phyloP scores from a whole-genome alignment of 805 yeast species.

The Wickerhamomyces ciferrii region DNA sequence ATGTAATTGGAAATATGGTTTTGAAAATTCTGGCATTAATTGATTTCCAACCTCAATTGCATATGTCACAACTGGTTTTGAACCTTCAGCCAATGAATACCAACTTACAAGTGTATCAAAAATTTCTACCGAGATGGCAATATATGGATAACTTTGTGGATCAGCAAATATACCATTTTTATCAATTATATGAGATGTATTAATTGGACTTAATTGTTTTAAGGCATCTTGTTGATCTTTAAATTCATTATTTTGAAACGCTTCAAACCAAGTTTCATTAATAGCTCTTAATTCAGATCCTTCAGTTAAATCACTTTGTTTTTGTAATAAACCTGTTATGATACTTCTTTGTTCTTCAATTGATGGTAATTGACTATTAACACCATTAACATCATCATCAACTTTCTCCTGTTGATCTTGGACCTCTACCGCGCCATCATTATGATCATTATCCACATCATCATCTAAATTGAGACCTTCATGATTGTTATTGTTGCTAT shows the following conservation, averaged over 20 bases:
- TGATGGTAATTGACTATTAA: not conserved
- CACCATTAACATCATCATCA: not conserved
- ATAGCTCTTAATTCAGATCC: slow-evolving; percentile 13
- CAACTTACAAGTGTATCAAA: slow-evolving; percentile 41
- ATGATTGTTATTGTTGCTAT: not conserved
- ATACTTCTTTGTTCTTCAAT: slow-evolving; percentile 13
- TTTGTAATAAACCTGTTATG: slow-evolving; percentile 4
- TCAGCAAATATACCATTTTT: slow-evolving; percentile 38
- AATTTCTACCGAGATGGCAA: slow-evolving; percentile 36
- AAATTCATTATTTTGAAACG: slow-evolving; percentile 5
- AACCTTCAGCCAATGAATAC: slow-evolving; percentile 45
- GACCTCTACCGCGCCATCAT: not conserved
- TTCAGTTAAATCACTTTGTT: slow-evolving; percentile 4
- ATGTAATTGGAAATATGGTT: slow-evolving; percentile 30
- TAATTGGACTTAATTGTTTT: slow-evolving; percentile 29
- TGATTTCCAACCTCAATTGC: slow-evolving; percentile 25
- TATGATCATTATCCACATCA: not conserved
- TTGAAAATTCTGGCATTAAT: slow-evolving; percentile 28
- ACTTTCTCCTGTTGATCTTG: not conserved
- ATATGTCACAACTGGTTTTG: slow-evolving; percentile 31
- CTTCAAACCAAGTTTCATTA: slow-evolving; percentile 10
- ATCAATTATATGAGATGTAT: slow-evolving; percentile 39
- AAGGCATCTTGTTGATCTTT: slow-evolving; percentile 6
- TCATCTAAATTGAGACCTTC: not conserved
- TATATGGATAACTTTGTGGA: slow-evolving; percentile 21